Percentiles rank a stretch among this genome's conserved stretches.
Evolutionary conservation across 192 early-diverging fungal species (phyloP).

Genomic region (Funneliformis geosporum): DNA sequence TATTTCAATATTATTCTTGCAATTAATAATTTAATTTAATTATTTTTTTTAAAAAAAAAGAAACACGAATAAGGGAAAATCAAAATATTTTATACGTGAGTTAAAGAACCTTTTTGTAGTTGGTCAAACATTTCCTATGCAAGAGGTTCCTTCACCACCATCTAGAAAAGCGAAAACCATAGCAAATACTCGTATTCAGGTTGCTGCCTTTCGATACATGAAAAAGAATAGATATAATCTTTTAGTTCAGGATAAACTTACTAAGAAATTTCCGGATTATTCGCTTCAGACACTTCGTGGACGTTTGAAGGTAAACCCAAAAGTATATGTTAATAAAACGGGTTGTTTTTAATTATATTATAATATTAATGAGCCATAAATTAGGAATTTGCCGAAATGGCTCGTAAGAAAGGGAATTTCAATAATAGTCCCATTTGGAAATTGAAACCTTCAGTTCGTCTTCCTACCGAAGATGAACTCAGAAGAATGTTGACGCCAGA

Average conservation of each 20-base stretch:
- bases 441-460: conserved; percentile 65
- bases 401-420: conserved; percentile 69
- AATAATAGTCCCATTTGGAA: conserved; percentile 91
- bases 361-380: neutral
- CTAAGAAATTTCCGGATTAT: conserved; percentile 84
- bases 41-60: neutral
- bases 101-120: conserved; percentile 81
- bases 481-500: conserved; percentile 92
- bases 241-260: conserved; percentile 75
- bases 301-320: conserved; percentile 53
- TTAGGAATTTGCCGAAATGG: conserved; percentile 94
- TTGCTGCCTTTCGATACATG: conserved; percentile 86
- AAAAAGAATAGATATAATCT: conserved; percentile 73
- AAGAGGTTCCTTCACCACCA: conserved; percentile 94
- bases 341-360: neutral
- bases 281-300: conserved; percentile 85
- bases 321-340: neutral
- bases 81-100: conserved; percentile 84
- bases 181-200: conserved; percentile 84
- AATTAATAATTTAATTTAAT: neutral
- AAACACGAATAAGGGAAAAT: conserved; percentile 74
- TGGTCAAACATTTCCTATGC: conserved; percentile 92
- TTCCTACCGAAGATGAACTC: conserved; percentile 88
- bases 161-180: conserved; percentile 89
- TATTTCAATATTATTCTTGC: neutral